Base-by-base conservation (phyloP, 306 rosid species). In the Medicago ruthenica region DNA sequence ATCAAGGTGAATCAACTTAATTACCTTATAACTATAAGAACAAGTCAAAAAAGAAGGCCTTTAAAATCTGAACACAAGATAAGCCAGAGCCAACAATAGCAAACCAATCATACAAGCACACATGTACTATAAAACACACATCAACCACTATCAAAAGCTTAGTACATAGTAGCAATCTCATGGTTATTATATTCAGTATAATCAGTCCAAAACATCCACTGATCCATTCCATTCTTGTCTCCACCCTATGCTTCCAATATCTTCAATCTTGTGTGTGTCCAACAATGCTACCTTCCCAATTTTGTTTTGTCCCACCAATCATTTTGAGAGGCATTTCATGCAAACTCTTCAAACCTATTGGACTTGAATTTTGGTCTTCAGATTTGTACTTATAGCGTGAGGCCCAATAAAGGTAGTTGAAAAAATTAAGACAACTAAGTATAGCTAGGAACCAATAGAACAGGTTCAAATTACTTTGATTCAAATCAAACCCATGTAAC, bases 361-460 rank as follows among this genome's bases (percentile, higher is more conserved):
- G 60, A 37, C 67, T 48, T 6, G 63, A 55, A 27, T 63, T 44
- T 0, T 13, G 76, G 10, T 77, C 88, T 50, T 80, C 89, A n/a
- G 82, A 16, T 75, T 89, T 90, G 86, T 90, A 93, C 81, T 90
- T 86, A 86, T 93, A 93, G 70, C 89, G 42, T 0, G 83, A 75
- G 24, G 96, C 93, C 88, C 91, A 91, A 45, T 80, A 89, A 11
- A 93, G 76, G 80, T 86, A 93, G 83, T 81, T 85, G 21, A 84
- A 76, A 45, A 93, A 89, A 81, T 93, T 91, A 16, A 93, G 78
- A 67, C 84, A 48, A 66, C 98, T 91, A 22, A 93, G 89, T 2
- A 76, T 80, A 11, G 98, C 96, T 79, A 93, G 80, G 76, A 93
- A 91, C 88, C 90, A 93, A 70, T 93, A 93, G 63, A 93, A 93